These are phyloP conservation scores for Patellifolia procumbens DNA, from an alignment of 179 eudicot genomes.

Conservation along the genomic window DNA sequence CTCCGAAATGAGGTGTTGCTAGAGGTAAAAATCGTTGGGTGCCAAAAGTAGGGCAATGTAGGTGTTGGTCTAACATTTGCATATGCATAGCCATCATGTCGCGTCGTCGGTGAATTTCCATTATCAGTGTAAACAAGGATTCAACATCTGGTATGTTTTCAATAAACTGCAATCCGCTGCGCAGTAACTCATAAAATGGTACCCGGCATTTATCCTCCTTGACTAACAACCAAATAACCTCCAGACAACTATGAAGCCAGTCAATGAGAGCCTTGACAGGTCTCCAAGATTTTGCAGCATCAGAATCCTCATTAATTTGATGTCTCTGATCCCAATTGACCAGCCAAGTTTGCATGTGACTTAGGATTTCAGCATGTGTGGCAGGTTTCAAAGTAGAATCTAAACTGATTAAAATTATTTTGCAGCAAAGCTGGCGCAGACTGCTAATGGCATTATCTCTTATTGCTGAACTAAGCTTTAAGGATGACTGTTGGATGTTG, in stretches of 20 bases:
- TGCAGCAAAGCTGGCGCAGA: conserved; percentile 85
- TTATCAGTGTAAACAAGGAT: conserved; percentile 79
- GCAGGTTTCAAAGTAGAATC: conserved; percentile 75
- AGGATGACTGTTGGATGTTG: conserved; percentile 45
- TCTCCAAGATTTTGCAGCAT: conserved; percentile 58
- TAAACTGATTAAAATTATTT: conserved; percentile 72
- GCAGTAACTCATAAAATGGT: conserved; percentile 88
- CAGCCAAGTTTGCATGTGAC: conserved; percentile 84
- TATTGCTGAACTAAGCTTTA: conserved; percentile 42
- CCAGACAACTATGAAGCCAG: conserved; percentile 89
- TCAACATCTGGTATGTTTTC: conserved; percentile 94
- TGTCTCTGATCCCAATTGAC: conserved; percentile 84
- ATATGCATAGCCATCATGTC: conserved; percentile 98
- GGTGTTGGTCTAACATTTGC: conserved; percentile 98
- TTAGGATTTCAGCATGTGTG: conserved; percentile 75
- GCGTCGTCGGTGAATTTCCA: conserved; percentile 92
- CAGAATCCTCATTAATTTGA: conserved; percentile 58
- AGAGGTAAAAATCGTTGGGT: conserved; percentile 76
- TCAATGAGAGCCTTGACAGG: conserved; percentile 68
- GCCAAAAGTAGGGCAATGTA: conserved; percentile 95
- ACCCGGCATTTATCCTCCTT: conserved; percentile 88
- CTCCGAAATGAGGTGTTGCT: conserved; percentile 60
- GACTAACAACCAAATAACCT: conserved; percentile 87
- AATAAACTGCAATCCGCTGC: conserved; percentile 87
- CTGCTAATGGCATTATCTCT: conserved; percentile 79